These are phyloP conservation scores for Hymenotorrendiella dingleyae DNA, from an alignment of 2,329 filamentous ascomycete genomes.

Conservation along the genomic window DNA sequence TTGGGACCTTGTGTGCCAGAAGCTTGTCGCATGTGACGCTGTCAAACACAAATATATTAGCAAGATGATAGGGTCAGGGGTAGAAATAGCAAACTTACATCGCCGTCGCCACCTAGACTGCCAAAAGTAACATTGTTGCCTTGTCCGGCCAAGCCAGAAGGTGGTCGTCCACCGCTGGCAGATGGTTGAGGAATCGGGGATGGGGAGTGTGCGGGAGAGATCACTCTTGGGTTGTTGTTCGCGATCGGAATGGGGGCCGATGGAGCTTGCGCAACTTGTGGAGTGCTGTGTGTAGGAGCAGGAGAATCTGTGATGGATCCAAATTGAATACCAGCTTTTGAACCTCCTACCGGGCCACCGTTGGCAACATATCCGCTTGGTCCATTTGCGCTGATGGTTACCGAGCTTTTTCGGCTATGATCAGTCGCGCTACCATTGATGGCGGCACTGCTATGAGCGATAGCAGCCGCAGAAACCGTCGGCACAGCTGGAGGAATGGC, in stretches of 20 bases:
- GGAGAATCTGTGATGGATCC: conserved; percentile 68
- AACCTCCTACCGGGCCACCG: conserved; percentile 59
- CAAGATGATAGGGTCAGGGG: conserved; percentile 15
- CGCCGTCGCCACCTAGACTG: conserved; percentile 72
- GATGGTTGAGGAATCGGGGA: conserved; percentile 88
- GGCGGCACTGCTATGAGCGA: conserved; percentile 56
- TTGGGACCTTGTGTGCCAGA: conserved; percentile 57
- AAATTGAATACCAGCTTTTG: conserved; percentile 69
- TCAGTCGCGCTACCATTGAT: conserved; percentile 66
- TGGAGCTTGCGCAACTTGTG: conserved; percentile 42
- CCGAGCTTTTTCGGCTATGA: conserved; percentile 80
- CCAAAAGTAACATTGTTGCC: conserved; percentile 73
- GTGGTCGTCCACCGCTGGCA: conserved; percentile 74
- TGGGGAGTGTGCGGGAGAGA: conserved; percentile 81
- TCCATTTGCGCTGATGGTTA: conserved; percentile 84
- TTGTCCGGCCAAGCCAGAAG: conserved; percentile 65
- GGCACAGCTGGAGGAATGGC: conserved; percentile 66
- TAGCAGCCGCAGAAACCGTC: conserved; percentile 49
- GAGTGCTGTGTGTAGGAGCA: conserved; percentile 60
- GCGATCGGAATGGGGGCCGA: conserved; percentile 54
- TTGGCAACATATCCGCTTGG: conserved; percentile 71
- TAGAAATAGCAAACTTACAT: conserved; percentile 52
- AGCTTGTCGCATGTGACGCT: conserved; percentile 65
- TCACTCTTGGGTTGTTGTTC: conserved; percentile 59
- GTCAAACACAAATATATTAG: conserved; percentile 25